Percentiles rank a stretch among this genome's conserved stretches.
These are phyloP conservation scores for Chrysoporthe puriensis DNA, from an alignment of 2,329 filamentous ascomycete species.

Conservation along the genomic window DNA sequence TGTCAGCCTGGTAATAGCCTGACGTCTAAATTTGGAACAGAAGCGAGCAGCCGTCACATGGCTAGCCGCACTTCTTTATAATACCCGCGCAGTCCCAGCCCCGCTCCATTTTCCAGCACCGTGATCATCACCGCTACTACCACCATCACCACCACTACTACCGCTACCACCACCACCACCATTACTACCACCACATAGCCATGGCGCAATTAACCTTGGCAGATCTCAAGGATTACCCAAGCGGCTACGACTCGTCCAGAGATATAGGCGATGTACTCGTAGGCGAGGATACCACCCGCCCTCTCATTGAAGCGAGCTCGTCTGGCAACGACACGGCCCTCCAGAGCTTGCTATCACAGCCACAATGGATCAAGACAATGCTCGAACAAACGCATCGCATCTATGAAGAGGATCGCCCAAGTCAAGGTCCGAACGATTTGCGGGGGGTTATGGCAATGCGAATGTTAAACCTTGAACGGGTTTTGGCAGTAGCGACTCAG, in stretches of 20 bases:
- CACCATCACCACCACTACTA: not conserved
- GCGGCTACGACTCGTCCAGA: slow-evolving; percentile 11
- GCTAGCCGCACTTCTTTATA: not conserved
- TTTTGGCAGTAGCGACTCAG: slow-evolving; percentile 11
- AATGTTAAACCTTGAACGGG: slow-evolving; percentile 19
- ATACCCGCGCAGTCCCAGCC: not conserved
- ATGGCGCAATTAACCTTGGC: slow-evolving; percentile 4
- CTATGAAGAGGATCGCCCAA: slow-evolving; percentile 7
- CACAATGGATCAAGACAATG: slow-evolving; percentile 19
- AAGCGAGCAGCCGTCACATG: not conserved
- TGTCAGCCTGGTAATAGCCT: not conserved
- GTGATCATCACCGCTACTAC: not conserved
- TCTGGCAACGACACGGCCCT: slow-evolving; percentile 20
- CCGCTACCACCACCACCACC: not conserved
- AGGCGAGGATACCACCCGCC: slow-evolving; percentile 21
- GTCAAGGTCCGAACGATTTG: slow-evolving; percentile 14
- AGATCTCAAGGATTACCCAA: not conserved
- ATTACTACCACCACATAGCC: slow-evolving; percentile 9
- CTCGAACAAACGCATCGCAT: slow-evolving; percentile 11
- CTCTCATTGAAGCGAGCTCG: slow-evolving; percentile 21
- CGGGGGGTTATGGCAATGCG: slow-evolving; percentile 4
- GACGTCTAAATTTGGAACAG: slow-evolving; percentile 6
- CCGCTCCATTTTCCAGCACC: not conserved
- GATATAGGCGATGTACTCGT: slow-evolving; percentile 11
- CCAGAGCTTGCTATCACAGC: slow-evolving; percentile 19